Conservation (phyloP, 164 flowering plant genomes). For the Buxus sempervirens region DNA sequence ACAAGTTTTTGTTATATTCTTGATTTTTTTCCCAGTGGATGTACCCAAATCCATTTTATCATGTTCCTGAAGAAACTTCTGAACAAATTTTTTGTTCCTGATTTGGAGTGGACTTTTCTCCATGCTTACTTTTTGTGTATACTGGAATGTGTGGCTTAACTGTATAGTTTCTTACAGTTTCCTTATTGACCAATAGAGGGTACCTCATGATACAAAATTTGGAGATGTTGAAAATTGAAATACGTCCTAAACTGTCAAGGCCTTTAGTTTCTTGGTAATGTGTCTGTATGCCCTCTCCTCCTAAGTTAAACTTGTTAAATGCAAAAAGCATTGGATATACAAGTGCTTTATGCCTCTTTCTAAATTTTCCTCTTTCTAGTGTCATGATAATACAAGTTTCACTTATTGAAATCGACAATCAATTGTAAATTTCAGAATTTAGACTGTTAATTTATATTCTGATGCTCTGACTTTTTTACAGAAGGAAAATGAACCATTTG, state of each 20-base stretch:
- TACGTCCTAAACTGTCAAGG: neutral
- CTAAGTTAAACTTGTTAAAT: neutral
- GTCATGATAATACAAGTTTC: neutral
- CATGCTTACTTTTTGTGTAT: too few relatives aligned
- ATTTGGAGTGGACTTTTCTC: too few relatives aligned
- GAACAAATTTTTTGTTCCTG: too few relatives aligned
- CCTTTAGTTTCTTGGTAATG: neutral
- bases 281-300: neutral
- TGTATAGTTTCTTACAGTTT: too few relatives aligned
- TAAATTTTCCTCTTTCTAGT: neutral
- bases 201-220: neutral
- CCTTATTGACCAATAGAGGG: too few relatives aligned
- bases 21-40: too few relatives aligned
- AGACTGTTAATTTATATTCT: neutral
- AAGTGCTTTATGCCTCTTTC: neutral
- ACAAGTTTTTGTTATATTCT: too few relatives aligned
- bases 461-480: constrained; percentile 10
- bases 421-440: neutral
- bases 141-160: too few relatives aligned
- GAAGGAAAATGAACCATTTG: constrained; percentile 24
- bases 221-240: neutral
- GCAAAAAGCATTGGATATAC: neutral
- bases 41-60: too few relatives aligned
- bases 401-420: too few relatives aligned
- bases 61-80: too few relatives aligned